Conservation (phyloP, 306 rosid genomes). For the Hippophae rhamnoides region DNA sequence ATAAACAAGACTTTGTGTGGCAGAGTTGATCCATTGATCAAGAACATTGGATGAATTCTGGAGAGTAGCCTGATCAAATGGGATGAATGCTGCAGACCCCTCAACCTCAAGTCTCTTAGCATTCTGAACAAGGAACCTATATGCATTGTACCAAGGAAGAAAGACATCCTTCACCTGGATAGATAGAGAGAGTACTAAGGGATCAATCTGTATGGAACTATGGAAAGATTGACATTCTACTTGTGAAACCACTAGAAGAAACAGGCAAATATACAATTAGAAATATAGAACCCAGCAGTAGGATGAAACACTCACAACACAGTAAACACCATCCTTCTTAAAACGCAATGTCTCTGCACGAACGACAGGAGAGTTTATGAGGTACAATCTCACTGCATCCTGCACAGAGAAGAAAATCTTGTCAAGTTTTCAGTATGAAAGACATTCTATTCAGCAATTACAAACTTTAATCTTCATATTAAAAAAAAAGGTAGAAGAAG, state of each 20-base stretch:
- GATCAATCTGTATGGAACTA: slow-evolving; percentile 1
- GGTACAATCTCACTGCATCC: slow-evolving; percentile 90
- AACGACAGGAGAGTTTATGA: slow-evolving; percentile 90
- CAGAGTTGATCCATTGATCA: slow-evolving; percentile 97
- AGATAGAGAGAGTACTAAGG: background rate
- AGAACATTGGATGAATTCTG: slow-evolving; percentile 84
- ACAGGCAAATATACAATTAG: background rate
- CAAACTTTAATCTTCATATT: background rate
- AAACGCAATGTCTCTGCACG: slow-evolving; percentile 92
- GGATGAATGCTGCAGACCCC: slow-evolving; percentile 59
- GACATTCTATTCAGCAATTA: slow-evolving; percentile 10
- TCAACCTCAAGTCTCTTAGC: slow-evolving; percentile 87
- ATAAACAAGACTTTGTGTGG: slow-evolving; percentile 77
- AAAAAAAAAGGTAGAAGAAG: slow-evolving; percentile 1
- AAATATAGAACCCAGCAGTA: background rate
- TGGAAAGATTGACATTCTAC: background rate
- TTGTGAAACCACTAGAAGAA: background rate
- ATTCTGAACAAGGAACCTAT: slow-evolving; percentile 92
- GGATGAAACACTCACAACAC: slow-evolving; percentile 67
- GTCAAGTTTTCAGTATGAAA: background rate
- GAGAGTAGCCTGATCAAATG: slow-evolving; percentile 53
- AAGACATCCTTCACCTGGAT: slow-evolving; percentile 88
- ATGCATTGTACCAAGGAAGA: slow-evolving; percentile 97
- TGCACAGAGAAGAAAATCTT: slow-evolving; percentile 21
- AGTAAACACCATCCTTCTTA: slow-evolving; percentile 94